Conservation (phyloP, 257 asterid species). For the Solanum virginianum region DNA sequence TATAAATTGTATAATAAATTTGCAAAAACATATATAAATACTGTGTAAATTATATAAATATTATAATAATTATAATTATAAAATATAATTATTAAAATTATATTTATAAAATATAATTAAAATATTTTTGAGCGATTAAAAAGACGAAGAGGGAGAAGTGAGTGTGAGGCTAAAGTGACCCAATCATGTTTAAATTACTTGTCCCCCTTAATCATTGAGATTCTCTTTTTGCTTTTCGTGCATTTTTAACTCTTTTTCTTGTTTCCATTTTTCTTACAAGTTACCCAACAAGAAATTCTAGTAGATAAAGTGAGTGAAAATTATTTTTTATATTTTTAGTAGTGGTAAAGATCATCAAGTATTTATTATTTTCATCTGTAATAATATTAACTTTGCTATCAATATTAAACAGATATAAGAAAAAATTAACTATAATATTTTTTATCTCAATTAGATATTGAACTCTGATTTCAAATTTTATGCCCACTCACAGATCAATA, state of each 20-base stretch:
- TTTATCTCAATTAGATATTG: neutral
- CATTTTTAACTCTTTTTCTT: neutral
- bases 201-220: neutral
- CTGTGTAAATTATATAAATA: too few relatives aligned
- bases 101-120: too few relatives aligned
- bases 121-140: too few relatives aligned
- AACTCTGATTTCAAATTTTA: neutral
- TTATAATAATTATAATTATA: too few relatives aligned
- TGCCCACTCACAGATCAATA: neutral
- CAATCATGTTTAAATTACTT: neutral
- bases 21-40: too few relatives aligned
- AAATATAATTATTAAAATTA: too few relatives aligned
- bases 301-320: neutral
- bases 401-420: neutral
- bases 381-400: neutral
- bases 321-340: neutral
- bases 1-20: too few relatives aligned
- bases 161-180: too few relatives aligned
- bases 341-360: neutral
- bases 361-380: neutral
- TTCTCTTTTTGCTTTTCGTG: conserved; percentile 1
- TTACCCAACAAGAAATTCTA: neutral
- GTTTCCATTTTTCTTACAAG: neutral
- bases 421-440: neutral
- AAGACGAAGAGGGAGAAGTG: too few relatives aligned